Evolutionary conservation across 305 asterid genomes (phyloP), one percentile per base, ranked within the genome.

Genomic region (Striga hermonthica): DNA sequence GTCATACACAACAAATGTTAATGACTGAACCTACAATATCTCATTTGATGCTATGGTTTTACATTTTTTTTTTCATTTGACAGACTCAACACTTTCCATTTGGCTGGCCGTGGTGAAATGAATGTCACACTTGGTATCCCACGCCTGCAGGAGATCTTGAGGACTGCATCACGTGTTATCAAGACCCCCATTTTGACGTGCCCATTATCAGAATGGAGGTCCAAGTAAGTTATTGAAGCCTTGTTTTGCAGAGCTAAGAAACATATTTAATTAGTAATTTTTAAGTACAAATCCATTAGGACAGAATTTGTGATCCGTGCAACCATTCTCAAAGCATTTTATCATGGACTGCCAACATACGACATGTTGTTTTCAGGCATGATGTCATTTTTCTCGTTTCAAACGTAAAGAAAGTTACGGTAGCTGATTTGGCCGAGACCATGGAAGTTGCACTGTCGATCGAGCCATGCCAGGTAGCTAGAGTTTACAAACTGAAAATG

Each of bases 91-190:
- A 94, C 99, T 36, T 94, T 90, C 72, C 99, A 94, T 84, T 89
- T 90, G 69, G 99, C 99, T 38, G 99, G 99, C 28, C 97, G 97
- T 66, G 99, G 99, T 14, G 99, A 94, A 80, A 88, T 94, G 99
- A 94, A 94, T 76, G 97, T 94, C 14, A 94, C 99, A 8, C 90
- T 94, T 37, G 99, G 99, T 83, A 94, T 94, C 76, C 97, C 99
- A 52, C 97, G 99, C 66, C 95, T 94, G 63, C 97, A 94, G 79
- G 99, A 94, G 85, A 86, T 94, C 71, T 73, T 94, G 81, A 94
- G 80, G 95, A 84, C 97, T 34, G 99, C 99, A 12, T 77, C 95
- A 41, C 83, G 76, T 47, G 73, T 50, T 54, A 94, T 88, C 50
- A 90, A 78, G 86, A 90, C 97, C 72, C 97, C 99, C 50, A 77